Conservation (phyloP, 495 filamentous ascomycete species). For the Penicillium subrubescens region DNA sequence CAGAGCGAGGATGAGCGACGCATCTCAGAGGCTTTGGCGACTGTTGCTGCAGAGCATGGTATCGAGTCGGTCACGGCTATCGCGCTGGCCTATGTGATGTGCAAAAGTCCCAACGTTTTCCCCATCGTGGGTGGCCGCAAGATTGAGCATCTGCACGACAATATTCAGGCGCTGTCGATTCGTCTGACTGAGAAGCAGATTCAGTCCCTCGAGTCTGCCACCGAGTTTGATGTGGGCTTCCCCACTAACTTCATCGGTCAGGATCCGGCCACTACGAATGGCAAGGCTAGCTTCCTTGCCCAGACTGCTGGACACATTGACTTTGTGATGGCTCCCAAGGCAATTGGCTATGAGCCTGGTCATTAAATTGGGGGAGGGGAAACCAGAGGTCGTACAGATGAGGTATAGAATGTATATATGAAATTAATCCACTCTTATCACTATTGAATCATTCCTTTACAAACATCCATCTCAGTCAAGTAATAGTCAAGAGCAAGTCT, state of each 20-base stretch:
- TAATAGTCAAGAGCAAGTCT: neutral
- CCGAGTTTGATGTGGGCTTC: slow-evolving; percentile 55
- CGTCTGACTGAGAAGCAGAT: slow-evolving; percentile 58
- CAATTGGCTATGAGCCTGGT: slow-evolving; percentile 32
- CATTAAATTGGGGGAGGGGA: slow-evolving; percentile 5
- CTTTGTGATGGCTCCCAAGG: slow-evolving; percentile 33
- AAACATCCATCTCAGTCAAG: neutral
- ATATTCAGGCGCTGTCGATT: slow-evolving; percentile 61
- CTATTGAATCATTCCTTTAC: neutral
- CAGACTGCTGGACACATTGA: slow-evolving; percentile 50
- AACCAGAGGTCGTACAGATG: neutral
- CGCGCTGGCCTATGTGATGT: slow-evolving; percentile 73
- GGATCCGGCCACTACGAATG: slow-evolving; percentile 35
- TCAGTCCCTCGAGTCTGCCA: slow-evolving; percentile 54
- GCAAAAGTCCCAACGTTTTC: slow-evolving; percentile 75
- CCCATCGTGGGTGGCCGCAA: slow-evolving; percentile 72
- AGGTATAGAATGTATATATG: neutral
- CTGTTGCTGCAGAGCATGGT: slow-evolving; percentile 53
- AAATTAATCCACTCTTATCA: neutral
- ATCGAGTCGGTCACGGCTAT: slow-evolving; percentile 53
- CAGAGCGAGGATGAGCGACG: slow-evolving; percentile 43
- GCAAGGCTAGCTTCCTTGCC: slow-evolving; percentile 42
- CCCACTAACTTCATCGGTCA: slow-evolving; percentile 50
- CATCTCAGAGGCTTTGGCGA: slow-evolving; percentile 50
- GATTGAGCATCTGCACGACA: slow-evolving; percentile 63